Evolutionary conservation across 768 basidiomycete species (phyloP).

Genomic region (Auricularia heimuer): DNA sequence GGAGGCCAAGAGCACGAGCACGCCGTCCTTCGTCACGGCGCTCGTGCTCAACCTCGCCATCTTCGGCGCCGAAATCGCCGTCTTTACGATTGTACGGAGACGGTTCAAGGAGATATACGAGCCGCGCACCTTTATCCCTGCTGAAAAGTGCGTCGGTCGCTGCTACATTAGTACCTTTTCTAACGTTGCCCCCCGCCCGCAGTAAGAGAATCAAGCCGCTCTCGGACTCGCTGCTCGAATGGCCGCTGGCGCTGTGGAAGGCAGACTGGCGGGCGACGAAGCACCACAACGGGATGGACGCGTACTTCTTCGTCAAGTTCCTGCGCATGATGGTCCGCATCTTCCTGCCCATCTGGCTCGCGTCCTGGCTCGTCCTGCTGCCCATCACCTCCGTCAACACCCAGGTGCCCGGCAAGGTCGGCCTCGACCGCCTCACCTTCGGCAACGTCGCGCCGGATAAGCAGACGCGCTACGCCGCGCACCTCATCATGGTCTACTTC

Average conservation of each 20-base stretch:
- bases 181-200: neutral
- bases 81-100: constrained; percentile 75
- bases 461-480: constrained; percentile 61
- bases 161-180: neutral
- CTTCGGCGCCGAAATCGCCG: constrained; percentile 57
- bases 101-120: constrained; percentile 86
- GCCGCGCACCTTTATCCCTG: constrained; percentile 63
- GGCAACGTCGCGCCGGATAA: constrained; percentile 57
- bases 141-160: constrained; percentile 24
- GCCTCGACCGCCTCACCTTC: constrained; percentile 66
- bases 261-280: constrained; percentile 55
- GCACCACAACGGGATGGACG: constrained; percentile 71
- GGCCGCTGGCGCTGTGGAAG: constrained; percentile 56
- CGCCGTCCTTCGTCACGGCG: constrained; percentile 57
- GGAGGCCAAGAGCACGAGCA: neutral
- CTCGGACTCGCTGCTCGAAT: constrained; percentile 39
- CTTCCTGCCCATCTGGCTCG: constrained; percentile 81
- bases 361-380: constrained; percentile 80
- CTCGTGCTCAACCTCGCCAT: constrained; percentile 73
- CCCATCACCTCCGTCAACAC: constrained; percentile 60
- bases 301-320: constrained; percentile 71
- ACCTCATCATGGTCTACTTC: constrained; percentile 63
- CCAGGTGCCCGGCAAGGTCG: constrained; percentile 31
- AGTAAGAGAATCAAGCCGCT: constrained; percentile 56
- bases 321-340: constrained; percentile 69